phyloP scores from a whole-genome alignment of 2,329 filamentous ascomycete species.

The Xylaria sp. region DNA sequence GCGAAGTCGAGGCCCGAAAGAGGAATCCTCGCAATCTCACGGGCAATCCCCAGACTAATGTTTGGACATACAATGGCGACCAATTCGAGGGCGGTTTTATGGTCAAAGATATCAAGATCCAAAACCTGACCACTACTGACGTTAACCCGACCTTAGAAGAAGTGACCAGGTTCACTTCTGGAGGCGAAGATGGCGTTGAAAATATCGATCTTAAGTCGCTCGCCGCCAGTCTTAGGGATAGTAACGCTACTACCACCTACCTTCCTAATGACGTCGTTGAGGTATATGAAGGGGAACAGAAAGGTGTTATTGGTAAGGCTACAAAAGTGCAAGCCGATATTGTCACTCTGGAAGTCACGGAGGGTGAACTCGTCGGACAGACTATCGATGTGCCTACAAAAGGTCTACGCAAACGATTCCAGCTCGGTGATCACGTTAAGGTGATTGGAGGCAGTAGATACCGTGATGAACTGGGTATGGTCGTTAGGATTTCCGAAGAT shows the following conservation, averaged over 20 bases:
- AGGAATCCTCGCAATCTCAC: slow-evolving; percentile 73
- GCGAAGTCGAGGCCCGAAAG: slow-evolving; percentile 91
- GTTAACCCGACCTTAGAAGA: slow-evolving; percentile 95
- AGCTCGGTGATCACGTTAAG: slow-evolving; percentile 95
- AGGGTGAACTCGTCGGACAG: slow-evolving; percentile 84
- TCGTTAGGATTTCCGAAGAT: slow-evolving; percentile 92
- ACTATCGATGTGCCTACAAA: slow-evolving; percentile 93
- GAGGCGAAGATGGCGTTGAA: slow-evolving; percentile 90
- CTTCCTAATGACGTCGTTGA: slow-evolving; percentile 96
- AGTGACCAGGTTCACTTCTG: slow-evolving; percentile 91
- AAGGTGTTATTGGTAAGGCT: slow-evolving; percentile 86
- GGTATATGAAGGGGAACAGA: slow-evolving; percentile 94
- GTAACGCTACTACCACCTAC: slow-evolving; percentile 83
- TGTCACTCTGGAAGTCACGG: slow-evolving; percentile 85
- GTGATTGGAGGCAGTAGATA: slow-evolving; percentile 96
- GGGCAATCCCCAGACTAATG: slow-evolving; percentile 80
- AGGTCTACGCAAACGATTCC: slow-evolving; percentile 91
- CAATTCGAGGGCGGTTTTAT: slow-evolving; percentile 94
- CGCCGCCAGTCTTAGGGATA: slow-evolving; percentile 88
- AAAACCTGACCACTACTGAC: slow-evolving; percentile 84
- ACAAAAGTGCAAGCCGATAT: slow-evolving; percentile 91
- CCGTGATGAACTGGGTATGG: slow-evolving; percentile 95
- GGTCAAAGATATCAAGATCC: slow-evolving; percentile 92
- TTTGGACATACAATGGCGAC: slow-evolving; percentile 87
- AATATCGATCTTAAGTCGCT: slow-evolving; percentile 92